phyloP scores from a whole-genome alignment of 352 stramenopile genomes.

The Phytophthora idaei region DNA sequence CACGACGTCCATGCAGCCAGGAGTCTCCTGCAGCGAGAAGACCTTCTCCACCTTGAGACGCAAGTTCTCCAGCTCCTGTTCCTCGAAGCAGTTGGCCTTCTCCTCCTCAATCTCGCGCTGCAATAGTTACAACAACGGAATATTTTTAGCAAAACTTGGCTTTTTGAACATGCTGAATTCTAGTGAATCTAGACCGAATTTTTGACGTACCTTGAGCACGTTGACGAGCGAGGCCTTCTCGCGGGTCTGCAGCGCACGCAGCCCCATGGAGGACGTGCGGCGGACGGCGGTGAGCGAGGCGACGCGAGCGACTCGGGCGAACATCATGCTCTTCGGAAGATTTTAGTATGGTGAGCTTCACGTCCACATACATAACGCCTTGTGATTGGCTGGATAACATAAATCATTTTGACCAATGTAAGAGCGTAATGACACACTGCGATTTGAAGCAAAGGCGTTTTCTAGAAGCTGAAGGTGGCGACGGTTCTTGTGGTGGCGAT shows the following conservation, averaged over 20 bases:
- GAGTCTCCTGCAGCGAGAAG: slow-evolving; percentile 66
- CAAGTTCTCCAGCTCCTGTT: slow-evolving; percentile 71
- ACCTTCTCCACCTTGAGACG: slow-evolving; percentile 69
- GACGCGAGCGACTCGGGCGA: slow-evolving; percentile 50
- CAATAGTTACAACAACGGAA: slow-evolving; percentile 6
- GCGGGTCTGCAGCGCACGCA: slow-evolving; percentile 51
- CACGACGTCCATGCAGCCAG: slow-evolving; percentile 71
- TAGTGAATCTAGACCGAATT: neutral
- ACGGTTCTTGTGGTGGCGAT: slow-evolving; percentile 18
- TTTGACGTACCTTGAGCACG: slow-evolving; percentile 27
- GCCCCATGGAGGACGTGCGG: slow-evolving; percentile 33
- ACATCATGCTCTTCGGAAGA: slow-evolving; percentile 41
- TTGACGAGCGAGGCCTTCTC: slow-evolving; percentile 49
- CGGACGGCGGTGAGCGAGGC: slow-evolving; percentile 34
- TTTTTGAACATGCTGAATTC: neutral
- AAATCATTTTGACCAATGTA: slow-evolving; percentile 20
- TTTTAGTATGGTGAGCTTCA: slow-evolving; percentile 26
- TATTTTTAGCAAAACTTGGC: neutral
- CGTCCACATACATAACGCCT: slow-evolving; percentile 26
- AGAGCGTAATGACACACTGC: neutral
- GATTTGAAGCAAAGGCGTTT: slow-evolving; percentile 13
- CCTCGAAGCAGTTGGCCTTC: slow-evolving; percentile 87
- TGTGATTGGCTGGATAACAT: slow-evolving; percentile 23
- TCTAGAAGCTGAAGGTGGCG: slow-evolving; percentile 15
- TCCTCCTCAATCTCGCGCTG: slow-evolving; percentile 81